A percentile compares a stretch with the other conserved stretches of the same genome.
phyloP scores from a whole-genome alignment of 257 asterid genomes.

The Eustoma russellianum region DNA sequence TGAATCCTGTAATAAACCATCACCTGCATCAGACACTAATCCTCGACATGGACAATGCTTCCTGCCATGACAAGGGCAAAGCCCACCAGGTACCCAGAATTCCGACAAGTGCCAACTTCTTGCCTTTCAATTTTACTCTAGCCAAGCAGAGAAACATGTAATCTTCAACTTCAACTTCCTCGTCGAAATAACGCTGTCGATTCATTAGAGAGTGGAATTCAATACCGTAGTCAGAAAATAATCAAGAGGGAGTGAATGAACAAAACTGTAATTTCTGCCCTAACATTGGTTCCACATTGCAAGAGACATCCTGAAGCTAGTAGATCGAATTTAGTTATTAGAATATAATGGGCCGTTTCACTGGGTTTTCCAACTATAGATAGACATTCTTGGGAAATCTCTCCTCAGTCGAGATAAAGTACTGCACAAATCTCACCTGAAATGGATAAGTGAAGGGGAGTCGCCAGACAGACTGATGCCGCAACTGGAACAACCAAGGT shows the following conservation, averaged over 20 bases:
- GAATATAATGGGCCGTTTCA: not conserved
- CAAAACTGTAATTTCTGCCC: too few relatives aligned
- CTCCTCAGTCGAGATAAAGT: not conserved
- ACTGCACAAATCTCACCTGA: conserved; percentile 21
- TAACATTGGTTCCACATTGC: too few relatives aligned
- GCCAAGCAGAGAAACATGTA: conserved; percentile 15
- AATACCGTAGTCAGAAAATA: too few relatives aligned
- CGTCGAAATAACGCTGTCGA: conserved; percentile 9
- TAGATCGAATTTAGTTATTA: not conserved
- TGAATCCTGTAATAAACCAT: not conserved
- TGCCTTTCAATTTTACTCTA: conserved; percentile 8
- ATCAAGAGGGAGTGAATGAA: too few relatives aligned
- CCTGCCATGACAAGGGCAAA: conserved; percentile 21
- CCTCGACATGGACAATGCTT: conserved; percentile 2
- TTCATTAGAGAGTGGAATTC: not conserved
- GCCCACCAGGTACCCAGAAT: conserved; percentile 41
- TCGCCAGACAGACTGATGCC: conserved; percentile 19
- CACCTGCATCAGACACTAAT: not conserved
- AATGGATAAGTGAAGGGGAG: conserved; percentile 27
- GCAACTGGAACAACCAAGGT: conserved; percentile 23
- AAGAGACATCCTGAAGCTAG: too few relatives aligned
- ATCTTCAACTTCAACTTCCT: conserved; percentile 20
- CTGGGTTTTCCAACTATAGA: not conserved
- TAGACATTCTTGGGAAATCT: not conserved
- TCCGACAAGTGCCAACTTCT: conserved; percentile 19